Conservation (phyloP, 2,329 filamentous ascomycete species). For the Biscogniauxia marginata region DNA sequence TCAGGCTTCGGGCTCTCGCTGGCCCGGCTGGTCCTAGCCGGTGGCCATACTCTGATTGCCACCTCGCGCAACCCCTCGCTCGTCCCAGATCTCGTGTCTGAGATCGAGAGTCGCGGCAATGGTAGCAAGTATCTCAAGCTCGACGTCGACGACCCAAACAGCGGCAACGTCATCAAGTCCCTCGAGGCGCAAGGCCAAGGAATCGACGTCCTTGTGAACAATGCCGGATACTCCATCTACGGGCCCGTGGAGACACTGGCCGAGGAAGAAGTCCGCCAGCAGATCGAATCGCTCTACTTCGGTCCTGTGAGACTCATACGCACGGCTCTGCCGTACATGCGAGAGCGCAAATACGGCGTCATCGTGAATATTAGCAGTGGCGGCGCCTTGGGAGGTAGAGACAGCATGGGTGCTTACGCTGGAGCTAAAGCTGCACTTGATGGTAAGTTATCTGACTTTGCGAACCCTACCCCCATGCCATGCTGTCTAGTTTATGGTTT, state of each 20-base stretch:
- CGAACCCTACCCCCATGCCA: background rate
- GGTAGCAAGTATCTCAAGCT: slow-evolving; percentile 36
- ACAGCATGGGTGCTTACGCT: slow-evolving; percentile 36
- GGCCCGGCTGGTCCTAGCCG: slow-evolving; percentile 30
- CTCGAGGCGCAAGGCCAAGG: slow-evolving; percentile 28
- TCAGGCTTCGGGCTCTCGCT: slow-evolving; percentile 39
- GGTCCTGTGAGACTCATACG: slow-evolving; percentile 37
- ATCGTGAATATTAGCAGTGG: slow-evolving; percentile 38
- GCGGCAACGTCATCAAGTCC: slow-evolving; percentile 25
- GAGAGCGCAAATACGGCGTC: slow-evolving; percentile 32
- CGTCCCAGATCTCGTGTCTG: slow-evolving; percentile 27
- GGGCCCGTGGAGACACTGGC: slow-evolving; percentile 33
- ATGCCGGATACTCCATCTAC: slow-evolving; percentile 37
- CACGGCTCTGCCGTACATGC: slow-evolving; percentile 35
- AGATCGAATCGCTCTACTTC: slow-evolving; percentile 39
- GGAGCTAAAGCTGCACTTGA: slow-evolving; percentile 35
- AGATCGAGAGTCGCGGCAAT: slow-evolving; percentile 34
- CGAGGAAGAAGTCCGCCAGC: slow-evolving; percentile 33
- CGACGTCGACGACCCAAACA: slow-evolving; percentile 30
- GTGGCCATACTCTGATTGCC: slow-evolving; percentile 39
- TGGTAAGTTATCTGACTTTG: slow-evolving; percentile 27
- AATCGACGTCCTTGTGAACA: slow-evolving; percentile 44
- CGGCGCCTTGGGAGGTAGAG: slow-evolving; percentile 33
- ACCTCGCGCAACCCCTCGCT: slow-evolving; percentile 33
- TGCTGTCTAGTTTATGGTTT: too few relatives aligned